A percentile compares a stretch with the other conserved stretches of the same genome.
Conservation (phyloP, 192 early-diverging fungal genomes). For the Phlyctochytrium arcticum region DNA sequence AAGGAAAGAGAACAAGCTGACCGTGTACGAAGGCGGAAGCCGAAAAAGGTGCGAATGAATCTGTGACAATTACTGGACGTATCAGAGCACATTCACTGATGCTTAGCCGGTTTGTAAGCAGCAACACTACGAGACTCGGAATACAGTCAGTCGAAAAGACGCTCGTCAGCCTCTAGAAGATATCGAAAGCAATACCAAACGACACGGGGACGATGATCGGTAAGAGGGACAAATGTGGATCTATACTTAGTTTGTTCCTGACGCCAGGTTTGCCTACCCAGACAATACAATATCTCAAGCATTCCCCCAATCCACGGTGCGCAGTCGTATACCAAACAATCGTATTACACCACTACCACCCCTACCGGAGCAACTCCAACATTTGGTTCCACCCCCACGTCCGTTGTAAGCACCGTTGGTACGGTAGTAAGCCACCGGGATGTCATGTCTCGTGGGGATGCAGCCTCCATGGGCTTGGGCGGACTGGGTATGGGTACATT, state of each 20-base stretch:
- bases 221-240: neutral
- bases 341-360: conserved; percentile 13
- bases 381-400: no score
- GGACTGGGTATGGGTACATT: conserved; percentile 8
- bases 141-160: conserved; percentile 32
- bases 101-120: no score
- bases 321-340: conserved; percentile 15
- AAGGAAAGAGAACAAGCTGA: conserved; percentile 45
- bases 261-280: neutral
- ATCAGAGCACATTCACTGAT: neutral
- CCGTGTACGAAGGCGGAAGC: conserved; percentile 30
- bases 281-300: conserved; percentile 8
- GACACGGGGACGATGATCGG: conserved; percentile 20
- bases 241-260: no score
- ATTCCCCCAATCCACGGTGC: conserved; percentile 26
- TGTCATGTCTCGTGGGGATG: conserved; percentile 17
- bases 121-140: conserved; percentile 17
- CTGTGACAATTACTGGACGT: neutral
- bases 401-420: neutral
- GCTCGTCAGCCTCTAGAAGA: conserved; percentile 38
- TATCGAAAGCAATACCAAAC: conserved; percentile 35
- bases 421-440: neutral
- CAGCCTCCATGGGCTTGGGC: neutral
- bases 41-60: conserved; percentile 28
- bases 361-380: neutral